Evolutionary conservation across 495 filamentous ascomycete genomes (phyloP).

Genomic region (Neurospora sp.): DNA sequence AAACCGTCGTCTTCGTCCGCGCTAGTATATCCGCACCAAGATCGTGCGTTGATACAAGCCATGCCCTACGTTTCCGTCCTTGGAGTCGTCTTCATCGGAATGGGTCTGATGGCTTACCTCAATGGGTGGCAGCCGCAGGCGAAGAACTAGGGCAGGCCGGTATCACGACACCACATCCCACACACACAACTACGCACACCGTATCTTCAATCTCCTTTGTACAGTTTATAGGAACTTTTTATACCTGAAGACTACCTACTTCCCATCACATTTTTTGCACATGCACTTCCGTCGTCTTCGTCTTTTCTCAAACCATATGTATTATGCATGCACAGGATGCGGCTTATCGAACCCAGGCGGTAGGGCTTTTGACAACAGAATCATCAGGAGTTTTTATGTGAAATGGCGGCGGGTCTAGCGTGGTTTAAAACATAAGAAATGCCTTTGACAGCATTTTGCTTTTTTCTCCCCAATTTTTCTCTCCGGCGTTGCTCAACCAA

Average conservation of each 20-base stretch:
- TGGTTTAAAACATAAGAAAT: not conserved
- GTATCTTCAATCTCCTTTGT: not conserved
- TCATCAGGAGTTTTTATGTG: not conserved
- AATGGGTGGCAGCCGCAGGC: slow-evolving; percentile 66
- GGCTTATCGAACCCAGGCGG: not conserved
- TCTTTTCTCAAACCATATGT: not conserved
- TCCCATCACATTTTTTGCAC: not conserved
- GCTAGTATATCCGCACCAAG: slow-evolving; percentile 15
- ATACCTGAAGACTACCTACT: not conserved
- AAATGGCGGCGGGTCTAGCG: not conserved
- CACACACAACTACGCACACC: not conserved
- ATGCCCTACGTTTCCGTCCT: slow-evolving; percentile 81
- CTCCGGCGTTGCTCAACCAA: not conserved
- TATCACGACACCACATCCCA: not conserved
- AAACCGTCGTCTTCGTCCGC: slow-evolving; percentile 21
- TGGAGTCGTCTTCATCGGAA: slow-evolving; percentile 79
- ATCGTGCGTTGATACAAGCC: slow-evolving; percentile 46
- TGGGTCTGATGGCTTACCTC: slow-evolving; percentile 88
- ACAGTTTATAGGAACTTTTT: not conserved
- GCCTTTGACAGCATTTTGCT: not conserved
- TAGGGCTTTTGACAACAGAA: not conserved
- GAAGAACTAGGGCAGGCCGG: slow-evolving; percentile 1
- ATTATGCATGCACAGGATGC: not conserved
- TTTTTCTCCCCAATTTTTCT: not conserved
- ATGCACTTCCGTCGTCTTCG: not conserved